phyloP scores from a whole-genome alignment of 345 rosid species.

The Arabidopsis thaliana region DNA sequence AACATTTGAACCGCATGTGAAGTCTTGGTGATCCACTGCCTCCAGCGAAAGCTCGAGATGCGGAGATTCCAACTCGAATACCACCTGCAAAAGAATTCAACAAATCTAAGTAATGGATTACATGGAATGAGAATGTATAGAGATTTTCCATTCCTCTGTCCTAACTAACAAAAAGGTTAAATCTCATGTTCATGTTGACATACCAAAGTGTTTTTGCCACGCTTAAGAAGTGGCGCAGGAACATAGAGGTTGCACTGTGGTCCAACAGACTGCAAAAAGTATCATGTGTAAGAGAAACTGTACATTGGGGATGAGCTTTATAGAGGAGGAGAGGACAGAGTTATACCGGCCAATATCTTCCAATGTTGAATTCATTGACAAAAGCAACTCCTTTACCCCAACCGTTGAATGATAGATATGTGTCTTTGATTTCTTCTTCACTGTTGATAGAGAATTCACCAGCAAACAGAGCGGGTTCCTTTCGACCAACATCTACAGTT shows the following conservation, averaged over 20 bases:
- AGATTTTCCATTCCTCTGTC: neutral
- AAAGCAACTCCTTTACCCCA: constrained; percentile 90
- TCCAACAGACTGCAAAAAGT: constrained; percentile 67
- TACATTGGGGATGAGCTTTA: neutral
- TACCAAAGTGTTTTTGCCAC: constrained; percentile 72
- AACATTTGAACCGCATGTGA: constrained; percentile 60
- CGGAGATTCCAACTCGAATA: constrained; percentile 77
- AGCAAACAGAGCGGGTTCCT: constrained; percentile 69
- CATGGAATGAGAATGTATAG: neutral
- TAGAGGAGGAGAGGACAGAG: neutral
- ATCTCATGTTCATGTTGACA: constrained; percentile 23
- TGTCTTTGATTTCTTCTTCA: constrained; percentile 61
- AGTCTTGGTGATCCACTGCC: constrained; percentile 59
- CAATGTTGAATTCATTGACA: constrained; percentile 79
- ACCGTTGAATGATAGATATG: constrained; percentile 76
- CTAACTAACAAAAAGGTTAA: neutral
- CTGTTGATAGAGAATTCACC: constrained; percentile 62
- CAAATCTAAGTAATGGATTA: constrained; percentile 7
- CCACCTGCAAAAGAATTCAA: constrained; percentile 51
- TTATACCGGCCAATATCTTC: constrained; percentile 94
- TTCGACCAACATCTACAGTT: constrained; percentile 54
- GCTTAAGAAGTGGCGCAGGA: constrained; percentile 76
- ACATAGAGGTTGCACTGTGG: constrained; percentile 89
- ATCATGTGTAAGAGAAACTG: constrained; percentile 1
- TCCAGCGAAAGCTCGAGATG: constrained; percentile 53